Evolutionary conservation across 768 basidiomycete species (phyloP).

Genomic region (Suillus lakei): DNA sequence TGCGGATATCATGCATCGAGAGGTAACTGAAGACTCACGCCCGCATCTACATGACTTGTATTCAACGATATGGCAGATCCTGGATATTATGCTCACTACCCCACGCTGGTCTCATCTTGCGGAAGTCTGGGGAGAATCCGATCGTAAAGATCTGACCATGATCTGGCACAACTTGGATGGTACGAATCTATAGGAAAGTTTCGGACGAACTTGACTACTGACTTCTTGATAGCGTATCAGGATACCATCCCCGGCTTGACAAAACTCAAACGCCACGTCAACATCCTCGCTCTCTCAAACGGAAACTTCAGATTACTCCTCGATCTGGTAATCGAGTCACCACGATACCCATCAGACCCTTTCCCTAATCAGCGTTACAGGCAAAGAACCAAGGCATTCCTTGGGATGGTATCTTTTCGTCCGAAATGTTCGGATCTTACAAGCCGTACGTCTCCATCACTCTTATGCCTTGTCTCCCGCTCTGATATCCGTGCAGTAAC

Average conservation of each 20-base stretch:
- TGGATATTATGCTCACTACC: slow-evolving; percentile 56
- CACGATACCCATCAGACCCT: background rate
- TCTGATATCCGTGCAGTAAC: slow-evolving; percentile 36
- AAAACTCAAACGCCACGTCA: slow-evolving; percentile 52
- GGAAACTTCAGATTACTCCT: slow-evolving; percentile 64
- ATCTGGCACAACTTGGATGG: slow-evolving; percentile 68
- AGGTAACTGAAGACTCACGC: slow-evolving; percentile 38
- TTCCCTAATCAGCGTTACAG: slow-evolving; percentile 33
- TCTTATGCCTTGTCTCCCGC: background rate
- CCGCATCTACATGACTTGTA: background rate
- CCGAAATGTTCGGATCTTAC: slow-evolving; percentile 62
- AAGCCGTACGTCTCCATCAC: slow-evolving; percentile 57
- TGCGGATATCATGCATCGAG: slow-evolving; percentile 59
- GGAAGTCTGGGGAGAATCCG: slow-evolving; percentile 45
- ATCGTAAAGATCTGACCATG: slow-evolving; percentile 49
- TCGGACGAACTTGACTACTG: background rate
- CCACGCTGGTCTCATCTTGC: slow-evolving; percentile 57
- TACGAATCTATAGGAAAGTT: slow-evolving; percentile 22
- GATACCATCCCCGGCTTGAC: slow-evolving; percentile 55
- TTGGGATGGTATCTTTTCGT: slow-evolving; percentile 67
- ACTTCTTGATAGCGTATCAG: slow-evolving; percentile 52
- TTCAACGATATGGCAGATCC: slow-evolving; percentile 43
- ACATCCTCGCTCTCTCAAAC: slow-evolving; percentile 64
- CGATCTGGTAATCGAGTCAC: slow-evolving; percentile 52
- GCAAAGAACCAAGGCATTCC: slow-evolving; percentile 65